Conservation (phyloP, 768 basidiomycete genomes). For the Mycena polygramma region DNA sequence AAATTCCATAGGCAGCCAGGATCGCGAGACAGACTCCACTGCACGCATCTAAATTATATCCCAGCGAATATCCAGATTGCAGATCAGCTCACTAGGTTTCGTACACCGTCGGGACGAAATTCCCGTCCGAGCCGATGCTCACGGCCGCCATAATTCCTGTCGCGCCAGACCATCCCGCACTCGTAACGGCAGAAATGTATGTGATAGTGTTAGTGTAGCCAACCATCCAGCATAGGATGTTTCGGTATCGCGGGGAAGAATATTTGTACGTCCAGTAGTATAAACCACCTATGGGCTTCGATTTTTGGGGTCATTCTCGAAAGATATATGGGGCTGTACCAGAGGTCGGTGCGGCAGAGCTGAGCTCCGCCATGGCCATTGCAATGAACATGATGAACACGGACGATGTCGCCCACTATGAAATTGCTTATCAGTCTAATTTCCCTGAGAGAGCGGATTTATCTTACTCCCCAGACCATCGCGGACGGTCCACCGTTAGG, state of each 20-base stretch:
- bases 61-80: too few species aligned
- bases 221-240: slow-evolving; percentile 65
- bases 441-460: too few species aligned
- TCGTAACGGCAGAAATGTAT: slow-evolving; percentile 63
- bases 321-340: too few species aligned
- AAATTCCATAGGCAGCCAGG: slow-evolving; percentile 66
- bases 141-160: slow-evolving; percentile 75
- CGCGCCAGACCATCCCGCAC: slow-evolving; percentile 77
- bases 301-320: too few species aligned
- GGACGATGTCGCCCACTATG: neutral
- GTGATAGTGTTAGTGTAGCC: slow-evolving; percentile 65
- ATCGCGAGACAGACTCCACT: slow-evolving; percentile 77
- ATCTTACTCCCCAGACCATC: too few species aligned
- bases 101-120: slow-evolving; percentile 55
- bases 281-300: slow-evolving; percentile 43
- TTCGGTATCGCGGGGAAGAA: slow-evolving; percentile 58
- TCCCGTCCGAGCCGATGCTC: slow-evolving; percentile 63
- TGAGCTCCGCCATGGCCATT: slow-evolving; percentile 5
- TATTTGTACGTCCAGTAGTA: slow-evolving; percentile 68
- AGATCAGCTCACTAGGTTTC: slow-evolving; percentile 57
- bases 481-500: too few species aligned
- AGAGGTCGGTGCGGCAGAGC: too few species aligned
- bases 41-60: slow-evolving; percentile 8
- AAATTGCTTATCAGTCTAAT: too few species aligned
- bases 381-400: slow-evolving; percentile 3